Base-by-base conservation (phyloP, 352 stramenopile genomes). In the Thalassiosira ordinaria region DNA sequence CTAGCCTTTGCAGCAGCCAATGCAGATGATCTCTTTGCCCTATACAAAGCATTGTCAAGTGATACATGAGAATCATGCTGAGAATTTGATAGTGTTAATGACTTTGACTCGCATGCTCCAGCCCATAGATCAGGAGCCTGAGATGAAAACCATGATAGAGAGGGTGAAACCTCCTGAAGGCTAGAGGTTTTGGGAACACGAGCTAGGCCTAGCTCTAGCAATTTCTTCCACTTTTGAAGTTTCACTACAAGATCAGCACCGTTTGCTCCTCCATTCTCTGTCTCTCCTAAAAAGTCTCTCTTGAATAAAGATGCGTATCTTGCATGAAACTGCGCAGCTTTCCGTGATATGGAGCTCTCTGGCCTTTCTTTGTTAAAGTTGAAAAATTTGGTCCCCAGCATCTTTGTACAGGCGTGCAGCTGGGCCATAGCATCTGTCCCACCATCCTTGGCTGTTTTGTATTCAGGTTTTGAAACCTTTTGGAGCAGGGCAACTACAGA, bases 401-500 rank as follows among this genome's bases (percentile, higher is more conserved):
- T 85, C 52, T 75, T 82, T 33, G 24, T 61, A 22, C 67, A 82
- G 85, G 74, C 69, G 59, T 82, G 76, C 26, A 82, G 22, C 22
- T 76, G 49, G 33, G 14, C 53, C 1, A 31, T 22, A 59, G 55
- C 70, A 1, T 78, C 67, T 65, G 16, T 70, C 16, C 60, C 51
- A 37, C 79, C 60, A 68, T 84, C 79, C n/a, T 80, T 74, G 26
- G 80, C 84, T 14, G 20, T 37, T 57, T 61, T 78, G 22, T 64
- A 56, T 69, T 88, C 62, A 97, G 96, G 61, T 92, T 98, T 89
- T 95, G 79, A 80, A 49, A 75, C 82, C 41, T 90, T 98, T 64
- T 98, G 89, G n/a, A 99, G 82, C 47, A 99, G 88, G 56, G 96
- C 96, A 63, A 97, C 94, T 24, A 99, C 96, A 1, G 97, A 97